Evolutionary conservation across 164 flowering plant genomes (phyloP), one percentile per base, ranked within the genome.

Genomic region (Santalum album): DNA sequence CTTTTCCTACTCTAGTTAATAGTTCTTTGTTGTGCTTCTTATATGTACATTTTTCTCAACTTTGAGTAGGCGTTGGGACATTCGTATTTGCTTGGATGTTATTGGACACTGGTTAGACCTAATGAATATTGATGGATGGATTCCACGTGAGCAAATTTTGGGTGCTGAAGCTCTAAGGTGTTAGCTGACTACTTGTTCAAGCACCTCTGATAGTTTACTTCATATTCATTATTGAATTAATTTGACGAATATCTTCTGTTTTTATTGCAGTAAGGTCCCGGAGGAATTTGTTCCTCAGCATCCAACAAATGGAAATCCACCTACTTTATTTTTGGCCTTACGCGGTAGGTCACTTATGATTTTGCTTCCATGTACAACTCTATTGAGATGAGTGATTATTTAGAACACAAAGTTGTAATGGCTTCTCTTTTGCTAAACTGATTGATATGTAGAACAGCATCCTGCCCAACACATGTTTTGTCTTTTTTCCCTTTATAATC

Each of bases 141-240:
- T 94, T 67, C 99, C 97, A 15, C 90, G 96, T 39, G 97, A 94
- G 59, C 96, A 86, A 70, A 90, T 94, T 57, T 76, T 94, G 72
- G 99, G 97, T 60, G 90, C 96, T 58, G 97, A 94, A 80, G 99
- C 97, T 65, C 63, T 82, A 46, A 90, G 99, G 99, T 90, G 49
- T 62, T 55, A 23, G 23, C 15, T 18, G 14, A 34, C 1, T 59
- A 16, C 6, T 17, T 48, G 29, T 24, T 63, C 24, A 12, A 27
- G 32, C 53, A 18, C 3, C 3, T 35, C n/a, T n/a, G 7, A 16
- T 25, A 20, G 24, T 19, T 23, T 18, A 1, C 6, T 12, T 23
- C 22, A 29, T 4, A 36, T n/a, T 15, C 22, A n/a, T n/a, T 40
- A 5, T 9, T 21, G 25, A 22, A 16, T 4, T 49, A 17, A 35